Percentiles rank a stretch among this genome's conserved stretches.
Evolutionary conservation across 139 green algal species (phyloP).

Genomic region (Picochlorum sp.): DNA sequence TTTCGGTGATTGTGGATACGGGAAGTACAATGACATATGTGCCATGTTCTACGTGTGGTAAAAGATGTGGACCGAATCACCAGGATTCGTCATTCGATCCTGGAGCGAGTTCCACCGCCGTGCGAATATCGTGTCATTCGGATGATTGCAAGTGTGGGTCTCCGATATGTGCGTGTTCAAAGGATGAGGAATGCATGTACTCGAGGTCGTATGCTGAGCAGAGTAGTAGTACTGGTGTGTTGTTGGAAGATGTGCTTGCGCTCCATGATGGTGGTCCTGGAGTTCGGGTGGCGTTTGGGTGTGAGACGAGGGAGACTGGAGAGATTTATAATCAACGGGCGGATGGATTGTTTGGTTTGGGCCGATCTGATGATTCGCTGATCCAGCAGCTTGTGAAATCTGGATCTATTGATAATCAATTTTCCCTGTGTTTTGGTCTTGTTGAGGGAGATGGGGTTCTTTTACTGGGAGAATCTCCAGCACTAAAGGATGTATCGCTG

Average conservation of each 20-base stretch:
- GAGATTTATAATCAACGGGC: constrained; percentile 83
- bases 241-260: constrained; percentile 56
- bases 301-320: constrained; percentile 78
- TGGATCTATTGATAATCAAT: constrained; percentile 64
- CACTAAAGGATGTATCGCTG: constrained; percentile 18
- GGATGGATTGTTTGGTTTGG: constrained; percentile 88
- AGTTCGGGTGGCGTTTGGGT: constrained; percentile 62
- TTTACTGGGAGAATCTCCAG: constrained; percentile 47
- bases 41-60: constrained; percentile 65
- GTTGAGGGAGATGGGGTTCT: constrained; percentile 55
- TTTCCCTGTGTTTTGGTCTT: constrained; percentile 85
- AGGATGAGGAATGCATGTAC: constrained; percentile 65
- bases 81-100: constrained; percentile 65
- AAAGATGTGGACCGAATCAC: constrained; percentile 46
- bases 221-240: constrained; percentile 64
- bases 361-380: constrained; percentile 65
- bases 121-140: constrained; percentile 46
- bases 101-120: constrained; percentile 35
- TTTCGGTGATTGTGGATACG: constrained; percentile 92
- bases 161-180: constrained; percentile 50
- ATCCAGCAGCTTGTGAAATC: constrained; percentile 65
- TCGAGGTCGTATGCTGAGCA: constrained; percentile 69
- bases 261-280: constrained; percentile 29
- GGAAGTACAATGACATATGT: constrained; percentile 92
- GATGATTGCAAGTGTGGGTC: constrained; percentile 62